A percentile compares a stretch with the other conserved stretches of the same genome.
Evolutionary conservation across 1,284 basidiomycete species (phyloP).

Genomic region (Cutaneotrichosporon sp.): DNA sequence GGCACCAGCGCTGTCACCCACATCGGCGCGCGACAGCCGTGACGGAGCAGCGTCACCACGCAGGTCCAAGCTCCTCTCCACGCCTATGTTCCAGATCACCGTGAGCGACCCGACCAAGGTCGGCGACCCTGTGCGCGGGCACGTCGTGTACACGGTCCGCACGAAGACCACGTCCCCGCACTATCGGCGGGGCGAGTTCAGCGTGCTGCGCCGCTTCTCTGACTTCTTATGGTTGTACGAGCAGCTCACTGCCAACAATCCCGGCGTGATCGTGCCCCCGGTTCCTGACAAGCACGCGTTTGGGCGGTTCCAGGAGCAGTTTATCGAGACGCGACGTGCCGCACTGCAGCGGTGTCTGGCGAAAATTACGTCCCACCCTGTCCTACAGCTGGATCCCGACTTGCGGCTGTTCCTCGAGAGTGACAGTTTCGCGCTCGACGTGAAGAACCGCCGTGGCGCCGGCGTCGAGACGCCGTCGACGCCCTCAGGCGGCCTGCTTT

Average conservation of each 20-base stretch:
- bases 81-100: constrained; percentile 60
- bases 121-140: constrained; percentile 83
- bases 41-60: constrained; percentile 11
- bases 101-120: constrained; percentile 92
- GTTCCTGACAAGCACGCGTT: constrained; percentile 93
- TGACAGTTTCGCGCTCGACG: constrained; percentile 75
- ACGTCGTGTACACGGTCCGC: constrained; percentile 91
- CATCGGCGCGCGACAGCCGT: background rate
- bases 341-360: constrained; percentile 84
- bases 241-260: constrained; percentile 82
- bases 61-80: constrained; percentile 17
- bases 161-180: constrained; percentile 80
- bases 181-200: constrained; percentile 74
- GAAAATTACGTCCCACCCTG: constrained; percentile 82
- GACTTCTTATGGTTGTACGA: constrained; percentile 98
- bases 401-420: constrained; percentile 81
- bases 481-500: constrained; percentile 58
- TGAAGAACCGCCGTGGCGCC: constrained; percentile 48
- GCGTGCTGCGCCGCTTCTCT: constrained; percentile 88
- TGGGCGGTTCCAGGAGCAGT: constrained; percentile 79
- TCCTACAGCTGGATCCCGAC: constrained; percentile 76
- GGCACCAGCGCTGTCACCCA: background rate
- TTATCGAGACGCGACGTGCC: constrained; percentile 74
- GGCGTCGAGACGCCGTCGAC: constrained; percentile 6
- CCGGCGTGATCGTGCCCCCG: constrained; percentile 93